Evolutionary conservation across 495 filamentous ascomycete genomes (phyloP).

Genomic region (Sphaerosporella brunnea): DNA sequence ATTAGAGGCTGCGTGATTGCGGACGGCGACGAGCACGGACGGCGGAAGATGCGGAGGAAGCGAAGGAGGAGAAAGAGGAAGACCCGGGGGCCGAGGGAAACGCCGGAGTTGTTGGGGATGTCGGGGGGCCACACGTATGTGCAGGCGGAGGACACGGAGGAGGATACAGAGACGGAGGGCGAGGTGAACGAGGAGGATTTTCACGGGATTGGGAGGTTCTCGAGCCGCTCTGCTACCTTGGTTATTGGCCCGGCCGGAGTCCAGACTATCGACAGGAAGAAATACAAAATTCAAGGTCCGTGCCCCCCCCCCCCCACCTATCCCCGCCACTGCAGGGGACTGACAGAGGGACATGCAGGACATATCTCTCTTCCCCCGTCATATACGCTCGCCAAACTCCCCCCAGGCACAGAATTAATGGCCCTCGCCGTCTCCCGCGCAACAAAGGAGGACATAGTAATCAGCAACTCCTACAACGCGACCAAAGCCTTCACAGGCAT

Average conservation of each 20-base stretch:
- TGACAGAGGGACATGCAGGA: slow-evolving; percentile 3
- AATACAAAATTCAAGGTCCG: slow-evolving; percentile 22
- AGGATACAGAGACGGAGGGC: not conserved
- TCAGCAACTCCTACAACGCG: slow-evolving; percentile 23
- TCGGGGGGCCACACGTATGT: not conserved
- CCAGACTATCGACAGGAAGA: slow-evolving; percentile 2
- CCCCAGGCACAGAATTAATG: slow-evolving; percentile 13
- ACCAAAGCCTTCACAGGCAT: slow-evolving; percentile 27
- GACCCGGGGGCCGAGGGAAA: not conserved
- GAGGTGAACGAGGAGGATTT: not conserved
- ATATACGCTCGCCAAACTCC: slow-evolving; percentile 15
- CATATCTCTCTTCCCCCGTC: slow-evolving; percentile 16
- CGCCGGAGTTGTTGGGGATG: not conserved
- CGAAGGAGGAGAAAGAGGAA: not conserved
- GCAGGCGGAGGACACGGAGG: not conserved
- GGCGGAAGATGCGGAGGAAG: slow-evolving; percentile 8
- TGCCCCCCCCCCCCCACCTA: no score
- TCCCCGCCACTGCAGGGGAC: no score
- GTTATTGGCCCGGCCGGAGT: not conserved
- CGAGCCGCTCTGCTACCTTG: not conserved
- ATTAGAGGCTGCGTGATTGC: slow-evolving; percentile 20
- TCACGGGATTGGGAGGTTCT: not conserved
- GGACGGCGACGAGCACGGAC: slow-evolving; percentile 6
- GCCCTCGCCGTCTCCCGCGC: slow-evolving; percentile 20
- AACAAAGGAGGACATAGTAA: slow-evolving; percentile 18